A percentile compares a stretch with the other conserved stretches of the same genome.
Conservation (phyloP, 495 filamentous ascomycete species). For the Neurospora sp. region DNA sequence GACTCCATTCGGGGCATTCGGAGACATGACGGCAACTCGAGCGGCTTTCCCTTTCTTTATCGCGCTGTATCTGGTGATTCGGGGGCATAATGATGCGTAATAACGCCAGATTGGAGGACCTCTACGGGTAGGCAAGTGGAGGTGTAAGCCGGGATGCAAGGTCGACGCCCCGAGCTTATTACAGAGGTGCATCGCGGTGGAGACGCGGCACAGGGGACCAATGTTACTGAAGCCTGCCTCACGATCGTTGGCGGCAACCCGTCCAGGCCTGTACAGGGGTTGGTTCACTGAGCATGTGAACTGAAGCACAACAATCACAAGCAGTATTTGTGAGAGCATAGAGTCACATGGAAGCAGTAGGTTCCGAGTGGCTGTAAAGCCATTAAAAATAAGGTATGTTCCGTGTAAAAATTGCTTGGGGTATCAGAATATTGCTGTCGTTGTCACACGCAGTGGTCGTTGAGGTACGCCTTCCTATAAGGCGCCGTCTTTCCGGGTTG, state of each 20-base stretch:
- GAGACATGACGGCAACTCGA: neutral
- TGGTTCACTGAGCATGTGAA: neutral
- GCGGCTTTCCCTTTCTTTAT: neutral
- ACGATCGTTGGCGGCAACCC: neutral
- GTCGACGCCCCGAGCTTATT: neutral
- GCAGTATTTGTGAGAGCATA: neutral
- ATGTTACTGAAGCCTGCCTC: neutral
- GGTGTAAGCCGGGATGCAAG: neutral
- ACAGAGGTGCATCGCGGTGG: neutral
- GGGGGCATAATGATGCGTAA: neutral
- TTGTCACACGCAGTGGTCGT: neutral
- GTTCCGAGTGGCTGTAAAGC: neutral
- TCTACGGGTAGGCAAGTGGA: neutral
- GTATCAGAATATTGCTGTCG: neutral
- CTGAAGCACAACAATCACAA: neutral
- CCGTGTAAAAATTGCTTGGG: neutral
- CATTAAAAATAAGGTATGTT: neutral
- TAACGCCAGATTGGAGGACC: neutral
- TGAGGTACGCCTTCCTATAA: neutral
- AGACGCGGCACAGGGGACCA: neutral
- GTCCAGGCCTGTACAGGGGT: neutral
- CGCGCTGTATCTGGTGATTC: neutral
- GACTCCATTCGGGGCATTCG: constrained; percentile 22
- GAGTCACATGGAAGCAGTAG: neutral
- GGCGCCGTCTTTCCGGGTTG: neutral